phyloP scores from a whole-genome alignment of 2,329 filamentous ascomycete genomes.

The Emmonsia crescens region DNA sequence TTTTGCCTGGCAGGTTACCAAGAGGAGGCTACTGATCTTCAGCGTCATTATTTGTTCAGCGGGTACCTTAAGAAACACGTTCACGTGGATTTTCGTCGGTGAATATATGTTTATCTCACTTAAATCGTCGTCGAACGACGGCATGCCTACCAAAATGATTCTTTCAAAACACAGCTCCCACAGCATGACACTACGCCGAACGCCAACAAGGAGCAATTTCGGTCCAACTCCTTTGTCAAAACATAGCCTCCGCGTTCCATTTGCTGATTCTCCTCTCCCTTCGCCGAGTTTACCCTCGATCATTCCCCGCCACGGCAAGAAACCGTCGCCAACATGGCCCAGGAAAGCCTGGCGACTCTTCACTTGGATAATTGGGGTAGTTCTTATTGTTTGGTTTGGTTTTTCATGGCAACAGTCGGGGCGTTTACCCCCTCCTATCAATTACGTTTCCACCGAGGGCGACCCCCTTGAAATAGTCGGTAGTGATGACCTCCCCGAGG shows the following conservation, averaged over 20 bases:
- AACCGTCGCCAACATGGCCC: conserved; percentile 45
- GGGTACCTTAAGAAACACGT: background rate
- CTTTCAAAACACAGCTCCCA: conserved; percentile 22
- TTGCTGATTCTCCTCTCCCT: conserved; percentile 57
- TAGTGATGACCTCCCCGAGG: conserved; percentile 55
- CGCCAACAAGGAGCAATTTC: conserved; percentile 11
- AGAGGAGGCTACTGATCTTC: background rate
- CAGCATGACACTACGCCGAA: conserved; percentile 17
- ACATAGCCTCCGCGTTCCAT: conserved; percentile 50
- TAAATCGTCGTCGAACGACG: background rate
- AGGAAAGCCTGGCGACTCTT: conserved; percentile 48
- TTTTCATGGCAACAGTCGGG: conserved; percentile 16
- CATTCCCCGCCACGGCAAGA: conserved; percentile 54
- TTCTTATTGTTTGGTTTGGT: conserved; percentile 43
- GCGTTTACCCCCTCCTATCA: conserved; percentile 23
- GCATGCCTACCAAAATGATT: conserved; percentile 19
- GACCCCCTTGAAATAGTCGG: conserved; percentile 57
- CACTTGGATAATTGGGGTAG: conserved; percentile 43
- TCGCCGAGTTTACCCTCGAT: conserved; percentile 62
- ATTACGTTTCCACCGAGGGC: conserved; percentile 29
- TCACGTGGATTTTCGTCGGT: background rate
- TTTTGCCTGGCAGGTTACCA: background rate
- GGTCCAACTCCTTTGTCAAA: conserved; percentile 31
- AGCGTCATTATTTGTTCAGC: background rate
- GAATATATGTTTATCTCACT: background rate